Conservation (phyloP, 805 yeast species). For the Lachancea waltii region DNA sequence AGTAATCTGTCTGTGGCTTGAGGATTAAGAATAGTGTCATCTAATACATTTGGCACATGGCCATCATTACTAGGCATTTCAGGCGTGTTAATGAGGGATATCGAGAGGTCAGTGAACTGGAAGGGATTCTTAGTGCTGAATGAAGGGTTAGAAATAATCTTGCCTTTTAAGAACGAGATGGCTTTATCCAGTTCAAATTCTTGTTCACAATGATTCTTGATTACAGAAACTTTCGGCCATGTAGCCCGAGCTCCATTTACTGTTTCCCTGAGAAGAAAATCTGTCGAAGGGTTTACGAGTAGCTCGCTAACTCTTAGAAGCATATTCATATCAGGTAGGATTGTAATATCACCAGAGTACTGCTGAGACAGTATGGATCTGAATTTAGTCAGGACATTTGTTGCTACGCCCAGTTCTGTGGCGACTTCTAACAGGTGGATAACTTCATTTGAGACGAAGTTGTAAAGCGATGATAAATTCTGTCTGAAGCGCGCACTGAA, state of each 20-base stretch:
- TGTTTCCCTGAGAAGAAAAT: conserved; percentile 55
- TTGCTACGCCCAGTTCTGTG: conserved; percentile 70
- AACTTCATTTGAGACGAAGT: conserved; percentile 59
- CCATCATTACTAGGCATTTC: conserved; percentile 10
- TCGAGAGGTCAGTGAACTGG: conserved; percentile 21
- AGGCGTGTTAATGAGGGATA: conserved; percentile 20
- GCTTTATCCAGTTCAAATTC: conserved; percentile 83
- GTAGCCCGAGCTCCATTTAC: conserved; percentile 85
- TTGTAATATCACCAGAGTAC: conserved; percentile 91
- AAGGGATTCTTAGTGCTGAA: conserved; percentile 26
- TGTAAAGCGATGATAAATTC: conserved; percentile 47
- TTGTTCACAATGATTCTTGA: conserved; percentile 81
- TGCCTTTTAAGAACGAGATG: conserved; percentile 58
- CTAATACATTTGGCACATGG: conserved; percentile 15
- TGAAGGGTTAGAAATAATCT: conserved; percentile 41
- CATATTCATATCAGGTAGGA: conserved; percentile 66
- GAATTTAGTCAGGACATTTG: conserved; percentile 64
- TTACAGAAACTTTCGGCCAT: conserved; percentile 86
- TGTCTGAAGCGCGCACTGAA: conserved; percentile 49
- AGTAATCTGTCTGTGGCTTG: conserved; percentile 16
- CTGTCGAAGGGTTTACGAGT: conserved; percentile 76
- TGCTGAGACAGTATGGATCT: conserved; percentile 75
- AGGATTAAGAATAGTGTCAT: conserved; percentile 27
- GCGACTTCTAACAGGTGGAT: conserved; percentile 70
- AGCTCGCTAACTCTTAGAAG: conserved; percentile 52